A percentile compares a stretch with the other conserved stretches of the same genome.
Evolutionary conservation across 306 rosid genomes (phyloP).

Genomic region (Cicer bijugum): DNA sequence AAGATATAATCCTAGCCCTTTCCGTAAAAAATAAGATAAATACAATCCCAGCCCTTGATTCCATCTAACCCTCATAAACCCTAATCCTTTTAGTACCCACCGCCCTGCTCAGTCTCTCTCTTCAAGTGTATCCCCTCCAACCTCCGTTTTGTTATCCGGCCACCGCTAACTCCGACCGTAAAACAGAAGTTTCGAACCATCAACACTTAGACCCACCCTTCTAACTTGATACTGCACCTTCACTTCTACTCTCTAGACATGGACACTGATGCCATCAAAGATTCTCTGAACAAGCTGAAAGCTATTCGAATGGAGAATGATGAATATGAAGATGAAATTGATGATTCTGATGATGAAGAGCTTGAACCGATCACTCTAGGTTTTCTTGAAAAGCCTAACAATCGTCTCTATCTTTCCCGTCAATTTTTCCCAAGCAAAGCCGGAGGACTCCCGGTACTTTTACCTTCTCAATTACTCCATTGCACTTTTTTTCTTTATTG

Average conservation of each 20-base stretch:
- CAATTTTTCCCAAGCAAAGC: slow-evolving; percentile 88
- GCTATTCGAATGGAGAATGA: slow-evolving; percentile 53
- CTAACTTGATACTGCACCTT: background rate
- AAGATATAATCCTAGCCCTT: too few species aligned
- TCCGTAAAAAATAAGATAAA: too few species aligned
- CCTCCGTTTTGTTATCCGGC: background rate
- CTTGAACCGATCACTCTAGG: slow-evolving; percentile 62
- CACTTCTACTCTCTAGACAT: slow-evolving; percentile 22
- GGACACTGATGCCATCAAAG: slow-evolving; percentile 44
- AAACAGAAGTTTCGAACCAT: too few species aligned
- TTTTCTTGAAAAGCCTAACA: slow-evolving; percentile 64
- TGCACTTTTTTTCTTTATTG: background rate
- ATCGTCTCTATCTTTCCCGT: slow-evolving; percentile 56
- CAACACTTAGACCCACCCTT: too few species aligned
- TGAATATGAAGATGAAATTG: slow-evolving; percentile 30
- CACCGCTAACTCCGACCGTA: background rate
- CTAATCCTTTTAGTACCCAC: background rate
- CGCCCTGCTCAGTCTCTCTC: background rate
- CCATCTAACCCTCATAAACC: background rate
- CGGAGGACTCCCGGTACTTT: slow-evolving; percentile 80
- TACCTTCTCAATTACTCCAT: slow-evolving; percentile 5
- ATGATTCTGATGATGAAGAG: slow-evolving; percentile 52
- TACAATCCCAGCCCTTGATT: too few species aligned
- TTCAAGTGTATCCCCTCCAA: background rate
- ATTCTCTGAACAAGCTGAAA: slow-evolving; percentile 50